A percentile compares a stretch with the other conserved stretches of the same genome.
These are phyloP conservation scores for Lasiodiplodia sp. DNA, from an alignment of 2,329 filamentous ascomycete species.

Conservation along the genomic window DNA sequence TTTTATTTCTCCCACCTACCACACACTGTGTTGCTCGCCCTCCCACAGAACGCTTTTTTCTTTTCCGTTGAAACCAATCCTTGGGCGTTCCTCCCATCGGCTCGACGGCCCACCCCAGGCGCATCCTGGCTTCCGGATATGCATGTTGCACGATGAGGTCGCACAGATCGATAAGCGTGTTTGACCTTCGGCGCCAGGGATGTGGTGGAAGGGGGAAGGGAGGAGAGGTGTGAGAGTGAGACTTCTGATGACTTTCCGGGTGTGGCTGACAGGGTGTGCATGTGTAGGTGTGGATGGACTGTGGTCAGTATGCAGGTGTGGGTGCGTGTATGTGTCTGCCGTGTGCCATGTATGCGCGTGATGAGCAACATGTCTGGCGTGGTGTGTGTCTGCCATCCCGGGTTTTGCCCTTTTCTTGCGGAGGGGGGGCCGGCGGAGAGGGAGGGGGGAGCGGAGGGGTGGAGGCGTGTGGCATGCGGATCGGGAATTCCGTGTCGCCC, in stretches of 20 bases:
- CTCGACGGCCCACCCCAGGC: not conserved
- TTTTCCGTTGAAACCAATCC: not conserved
- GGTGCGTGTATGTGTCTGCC: not conserved
- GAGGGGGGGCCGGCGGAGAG: not conserved
- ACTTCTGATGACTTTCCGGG: not conserved
- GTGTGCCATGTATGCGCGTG: constrained; percentile 15
- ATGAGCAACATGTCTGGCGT: not conserved
- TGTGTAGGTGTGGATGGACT: not conserved
- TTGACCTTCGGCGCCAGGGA: constrained; percentile 2
- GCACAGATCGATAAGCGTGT: constrained; percentile 18
- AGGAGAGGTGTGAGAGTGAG: not conserved
- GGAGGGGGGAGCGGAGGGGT: not conserved
- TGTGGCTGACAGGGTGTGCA: constrained; percentile 7
- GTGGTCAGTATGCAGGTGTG: not conserved
- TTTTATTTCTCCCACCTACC: not conserved
- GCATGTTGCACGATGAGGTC: constrained; percentile 5
- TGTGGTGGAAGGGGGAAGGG: constrained; percentile 9
- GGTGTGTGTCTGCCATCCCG: constrained; percentile 19
- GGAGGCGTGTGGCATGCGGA: not conserved
- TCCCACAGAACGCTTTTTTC: not conserved
- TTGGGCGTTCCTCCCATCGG: not conserved
- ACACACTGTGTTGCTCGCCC: not conserved
- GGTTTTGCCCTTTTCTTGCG: constrained; percentile 6
- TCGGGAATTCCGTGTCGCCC: not conserved
- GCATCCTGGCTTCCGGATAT: constrained; percentile 10